Evolutionary conservation across 768 basidiomycete genomes (phyloP), one percentile per base, ranked within the genome.

Genomic region (Chalciporus piperatus): DNA sequence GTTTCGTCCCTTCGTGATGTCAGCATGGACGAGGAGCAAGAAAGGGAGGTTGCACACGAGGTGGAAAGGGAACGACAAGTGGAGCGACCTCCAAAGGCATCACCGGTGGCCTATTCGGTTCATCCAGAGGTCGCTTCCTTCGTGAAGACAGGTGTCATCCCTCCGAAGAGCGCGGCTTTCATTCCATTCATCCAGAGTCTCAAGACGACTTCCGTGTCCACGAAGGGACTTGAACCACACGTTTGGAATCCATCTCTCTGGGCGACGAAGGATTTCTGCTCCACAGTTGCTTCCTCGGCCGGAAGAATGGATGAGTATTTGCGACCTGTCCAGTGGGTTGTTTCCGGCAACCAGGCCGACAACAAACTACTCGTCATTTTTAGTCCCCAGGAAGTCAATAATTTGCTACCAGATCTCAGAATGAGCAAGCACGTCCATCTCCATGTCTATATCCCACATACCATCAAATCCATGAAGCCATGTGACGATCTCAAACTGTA

Each of bases 301-400:
- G 46, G 56, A 37, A 64, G 59, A 19, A 40, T 42, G 9, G 67
- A 72, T 20, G 68, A 72, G 39, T 68, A 73, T 23, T 61, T 72
- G 13, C 68, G 70, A 10, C 68, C 75, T 0, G 72, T 76, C 35
- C 65, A 74, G 27, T 80, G 79, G 78, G 66, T 80, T 40, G 30
- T 77, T 30, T 72, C 54, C 50, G 71, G 54, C 57, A 74, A 41
- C 40, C 46, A n/a, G 65, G 72, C 48, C 63, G 60, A 40, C 52
- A 54, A 20, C 43, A 71, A 43, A 2, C 28, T 48, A 3, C 56
- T 76, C 8, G 64, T 79, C 25, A 52, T 73, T 12, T 44, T 76
- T 48, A 80, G 78, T 58, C 71, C 71, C 2, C 58, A 57, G 41
- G 76, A 79, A 59, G 75, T 61, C 22, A 66, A 77, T 41, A 40